These are phyloP conservation scores for Phragmites australis DNA, from an alignment of 176 grass and related monocot genomes.

Conservation along the genomic window DNA sequence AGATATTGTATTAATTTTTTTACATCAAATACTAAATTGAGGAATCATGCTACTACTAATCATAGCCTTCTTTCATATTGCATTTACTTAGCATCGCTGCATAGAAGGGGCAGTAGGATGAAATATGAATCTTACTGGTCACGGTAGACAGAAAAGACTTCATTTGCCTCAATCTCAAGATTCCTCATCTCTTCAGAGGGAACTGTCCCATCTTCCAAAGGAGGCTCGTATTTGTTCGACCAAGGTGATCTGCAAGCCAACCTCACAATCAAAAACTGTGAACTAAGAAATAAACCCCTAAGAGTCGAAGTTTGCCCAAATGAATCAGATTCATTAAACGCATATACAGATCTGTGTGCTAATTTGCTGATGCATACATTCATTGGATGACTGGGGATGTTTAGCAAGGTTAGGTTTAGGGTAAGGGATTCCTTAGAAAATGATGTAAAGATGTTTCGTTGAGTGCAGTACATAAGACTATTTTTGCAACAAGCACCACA, in stretches of 20 bases:
- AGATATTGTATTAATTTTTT: constrained; percentile 29
- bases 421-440: background rate
- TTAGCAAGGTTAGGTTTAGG: background rate
- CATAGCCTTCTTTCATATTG: constrained; percentile 17
- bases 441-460: background rate
- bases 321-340: constrained; percentile 7
- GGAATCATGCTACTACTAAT: constrained; percentile 7
- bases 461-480: background rate
- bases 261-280: constrained; percentile 19
- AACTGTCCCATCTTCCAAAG: constrained; percentile 88
- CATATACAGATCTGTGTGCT: background rate
- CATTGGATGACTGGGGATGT: background rate
- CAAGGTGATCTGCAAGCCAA: constrained; percentile 78
- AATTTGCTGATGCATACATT: constrained; percentile 15
- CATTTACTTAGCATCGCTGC: constrained; percentile 3
- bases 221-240: constrained; percentile 87
- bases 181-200: constrained; percentile 69
- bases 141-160: constrained; percentile 87
- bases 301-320: background rate
- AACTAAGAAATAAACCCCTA: background rate
- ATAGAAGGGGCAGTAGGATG: constrained; percentile 2
- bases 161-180: constrained; percentile 94
- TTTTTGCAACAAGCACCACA: background rate
- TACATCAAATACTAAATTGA: background rate
- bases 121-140: constrained; percentile 77